These are phyloP conservation scores for Cladorrhinum sp. DNA, from an alignment of 2,329 filamentous ascomycete species.

Conservation along the genomic window DNA sequence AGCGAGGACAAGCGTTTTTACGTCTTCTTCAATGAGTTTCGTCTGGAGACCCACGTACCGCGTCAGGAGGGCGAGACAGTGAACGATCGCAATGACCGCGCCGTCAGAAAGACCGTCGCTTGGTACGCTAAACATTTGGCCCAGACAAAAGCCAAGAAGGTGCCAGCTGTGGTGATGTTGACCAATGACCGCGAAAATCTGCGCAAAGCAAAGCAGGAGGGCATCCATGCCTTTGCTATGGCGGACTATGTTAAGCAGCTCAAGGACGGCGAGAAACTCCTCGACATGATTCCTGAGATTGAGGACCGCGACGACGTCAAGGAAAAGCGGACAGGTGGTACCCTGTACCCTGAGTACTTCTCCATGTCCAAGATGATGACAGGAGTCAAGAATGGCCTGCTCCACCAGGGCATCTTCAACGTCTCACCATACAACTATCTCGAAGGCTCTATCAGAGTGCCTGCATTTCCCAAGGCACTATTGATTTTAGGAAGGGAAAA, in stretches of 20 bases:
- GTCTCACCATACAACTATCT: constrained; percentile 98
- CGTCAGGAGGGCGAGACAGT: constrained; percentile 77
- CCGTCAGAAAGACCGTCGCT: constrained; percentile 77
- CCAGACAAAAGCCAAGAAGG: constrained; percentile 55
- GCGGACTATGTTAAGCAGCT: constrained; percentile 78
- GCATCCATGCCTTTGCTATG: constrained; percentile 65
- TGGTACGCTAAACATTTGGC: constrained; percentile 88
- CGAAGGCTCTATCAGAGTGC: constrained; percentile 85
- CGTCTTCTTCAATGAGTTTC: constrained; percentile 98
- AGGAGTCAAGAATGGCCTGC: constrained; percentile 78
- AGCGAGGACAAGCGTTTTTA: constrained; percentile 97
- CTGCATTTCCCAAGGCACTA: constrained; percentile 84
- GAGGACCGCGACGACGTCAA: constrained; percentile 64
- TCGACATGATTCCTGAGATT: constrained; percentile 89
- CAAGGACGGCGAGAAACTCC: constrained; percentile 76
- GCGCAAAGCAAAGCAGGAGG: constrained; percentile 73
- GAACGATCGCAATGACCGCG: constrained; percentile 94
- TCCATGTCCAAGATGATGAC: constrained; percentile 92
- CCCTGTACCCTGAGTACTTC: constrained; percentile 87
- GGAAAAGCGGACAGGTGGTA: constrained; percentile 61
- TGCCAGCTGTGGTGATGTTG: constrained; percentile 84
- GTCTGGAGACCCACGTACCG: constrained; percentile 81
- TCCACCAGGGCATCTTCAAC: constrained; percentile 94
- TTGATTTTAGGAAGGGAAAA: constrained; percentile 89
- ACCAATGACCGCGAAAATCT: constrained; percentile 90